Evolutionary conservation across 768 basidiomycete species (phyloP), one percentile per base, ranked within the genome.

Genomic region (Pholiota microspora): DNA sequence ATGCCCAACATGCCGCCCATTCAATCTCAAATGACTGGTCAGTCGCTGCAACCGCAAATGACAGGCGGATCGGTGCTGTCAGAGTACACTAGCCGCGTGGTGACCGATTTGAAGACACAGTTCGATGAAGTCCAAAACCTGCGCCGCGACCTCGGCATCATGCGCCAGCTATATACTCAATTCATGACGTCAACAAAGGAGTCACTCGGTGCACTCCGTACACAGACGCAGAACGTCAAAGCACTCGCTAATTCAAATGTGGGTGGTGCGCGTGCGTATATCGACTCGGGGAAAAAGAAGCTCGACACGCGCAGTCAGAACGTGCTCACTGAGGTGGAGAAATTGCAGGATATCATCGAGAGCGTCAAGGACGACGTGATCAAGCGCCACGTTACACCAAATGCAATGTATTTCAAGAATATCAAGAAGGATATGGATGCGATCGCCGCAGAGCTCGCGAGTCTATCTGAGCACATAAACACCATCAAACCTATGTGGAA

Each of bases 401-500:
- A 91, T 58, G 78, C 85, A 6, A 74, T 77, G 24, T 72, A 88
- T 48, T 77, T 96, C 72, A 85, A 84, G 66, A 73, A 73, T 32
- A 82, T 95, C 68, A 81, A 83, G 66, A 83, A 82, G 58, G 89
- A 93, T 59, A 79, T 97, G 53, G 77, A 79, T 25, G 70, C 79
- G 18, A 80, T 87, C 24, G 78, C 83, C 15, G 69, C 72, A 8
- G 88, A 94, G 71, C 77, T 98, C 40, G 79, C 85, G 57, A 86
- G 83, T 63, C 74, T 98, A 54, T 83, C 83, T 64, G 84, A 87
- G 61, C 92, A 96, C 69, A 89, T 98, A 61, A 82, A 86, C 62
- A 89, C 91, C 9, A 82, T 95, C 64, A 93, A 89, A 64, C 94
- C 96, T 38, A 92, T 92, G 82, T 99, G 96, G 96, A 92, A 95